Evolutionary conservation across 148 eudicot species (phyloP).

Genomic region (Persicaria maculosa): DNA sequence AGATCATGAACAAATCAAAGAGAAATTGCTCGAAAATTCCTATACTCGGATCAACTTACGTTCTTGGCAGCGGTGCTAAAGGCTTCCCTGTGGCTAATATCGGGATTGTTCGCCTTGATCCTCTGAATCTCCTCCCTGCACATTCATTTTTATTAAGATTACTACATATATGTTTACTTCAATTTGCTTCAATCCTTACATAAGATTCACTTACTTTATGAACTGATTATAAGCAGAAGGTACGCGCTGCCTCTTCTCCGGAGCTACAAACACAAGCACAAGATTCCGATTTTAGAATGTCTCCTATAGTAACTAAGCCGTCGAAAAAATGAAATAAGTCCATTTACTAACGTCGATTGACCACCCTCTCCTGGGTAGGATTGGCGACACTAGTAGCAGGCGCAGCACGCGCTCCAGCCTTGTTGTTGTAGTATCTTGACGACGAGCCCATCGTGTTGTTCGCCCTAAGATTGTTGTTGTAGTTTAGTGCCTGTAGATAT

Average conservation of each 20-base stretch:
- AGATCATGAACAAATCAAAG: neutral
- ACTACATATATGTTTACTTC: neutral
- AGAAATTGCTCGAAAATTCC: neutral
- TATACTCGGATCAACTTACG: neutral
- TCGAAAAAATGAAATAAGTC: neutral
- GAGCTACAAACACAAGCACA: constrained; percentile 2
- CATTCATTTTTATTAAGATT: neutral
- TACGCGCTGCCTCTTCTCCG: constrained; percentile 14
- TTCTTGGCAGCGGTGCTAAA: constrained; percentile 17
- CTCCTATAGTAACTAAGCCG: neutral
- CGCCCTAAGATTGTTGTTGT: neutral
- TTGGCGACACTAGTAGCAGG: neutral
- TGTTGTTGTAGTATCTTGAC: constrained; percentile 8
- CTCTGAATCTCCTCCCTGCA: constrained; percentile 16
- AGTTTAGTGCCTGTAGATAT: neutral
- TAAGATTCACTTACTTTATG: constrained; percentile 8
- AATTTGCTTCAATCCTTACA: too few species aligned
- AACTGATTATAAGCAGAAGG: constrained; percentile 17
- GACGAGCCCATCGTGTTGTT: neutral
- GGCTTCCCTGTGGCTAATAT: constrained; percentile 14
- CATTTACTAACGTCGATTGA: constrained; percentile 10
- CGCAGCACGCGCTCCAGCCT: neutral
- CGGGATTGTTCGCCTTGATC: constrained; percentile 11
- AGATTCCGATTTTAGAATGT: too few species aligned
- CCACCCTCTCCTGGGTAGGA: constrained; percentile 7